Conservation (phyloP, 169 alveolate genomes). For the Miamiensis avidus region DNA sequence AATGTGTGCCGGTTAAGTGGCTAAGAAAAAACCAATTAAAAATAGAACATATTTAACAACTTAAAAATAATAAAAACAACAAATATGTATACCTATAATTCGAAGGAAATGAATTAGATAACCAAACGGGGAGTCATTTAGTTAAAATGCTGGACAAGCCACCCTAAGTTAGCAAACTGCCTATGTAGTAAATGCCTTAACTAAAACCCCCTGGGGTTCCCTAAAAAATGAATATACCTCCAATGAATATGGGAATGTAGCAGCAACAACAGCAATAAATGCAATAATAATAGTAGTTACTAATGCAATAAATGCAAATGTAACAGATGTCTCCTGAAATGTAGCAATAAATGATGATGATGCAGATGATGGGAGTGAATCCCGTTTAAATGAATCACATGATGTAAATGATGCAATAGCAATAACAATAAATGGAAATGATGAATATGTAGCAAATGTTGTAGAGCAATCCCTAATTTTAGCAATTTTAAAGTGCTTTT, state of each 20-base stretch:
- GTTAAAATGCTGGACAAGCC: background rate
- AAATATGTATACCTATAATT: background rate
- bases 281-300: too few relatives aligned
- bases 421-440: background rate
- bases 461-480: background rate
- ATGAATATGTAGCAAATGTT: background rate
- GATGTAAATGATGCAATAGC: background rate
- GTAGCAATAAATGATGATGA: background rate
- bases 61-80: too few relatives aligned
- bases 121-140: background rate
- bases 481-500: background rate
- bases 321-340: background rate
- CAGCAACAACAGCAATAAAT: background rate
- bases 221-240: too few relatives aligned
- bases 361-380: background rate
- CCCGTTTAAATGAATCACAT: background rate
- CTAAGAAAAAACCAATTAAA: too few relatives aligned
- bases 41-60: background rate
- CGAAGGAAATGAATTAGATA: background rate
- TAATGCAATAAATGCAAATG: background rate
- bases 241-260: background rate
- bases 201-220: too few relatives aligned
- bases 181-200: too few relatives aligned
- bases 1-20: background rate
- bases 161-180: too few relatives aligned